phyloP scores from a whole-genome alignment of 148 eudicot genomes.

The Camellia lanceoleosa region DNA sequence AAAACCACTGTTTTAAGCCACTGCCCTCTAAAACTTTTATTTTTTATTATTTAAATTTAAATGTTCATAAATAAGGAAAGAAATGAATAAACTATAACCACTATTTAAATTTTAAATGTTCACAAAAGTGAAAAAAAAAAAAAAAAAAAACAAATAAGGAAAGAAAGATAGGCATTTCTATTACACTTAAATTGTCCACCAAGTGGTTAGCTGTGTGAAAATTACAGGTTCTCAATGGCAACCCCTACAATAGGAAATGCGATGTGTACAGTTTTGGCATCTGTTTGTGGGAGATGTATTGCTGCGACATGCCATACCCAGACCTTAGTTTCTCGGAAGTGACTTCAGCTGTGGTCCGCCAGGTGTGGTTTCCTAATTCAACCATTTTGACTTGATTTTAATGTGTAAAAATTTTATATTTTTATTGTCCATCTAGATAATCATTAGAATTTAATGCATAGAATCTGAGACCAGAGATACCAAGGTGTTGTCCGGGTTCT shows the following conservation, averaged over 20 bases:
- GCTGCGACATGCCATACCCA: slow-evolving; percentile 99
- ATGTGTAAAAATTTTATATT: not conserved
- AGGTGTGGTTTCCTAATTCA: slow-evolving; percentile 40
- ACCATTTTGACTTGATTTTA: not conserved
- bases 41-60: not conserved
- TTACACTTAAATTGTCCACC: not conserved
- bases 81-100: not conserved
- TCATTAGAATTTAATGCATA: slow-evolving; percentile 20
- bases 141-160: not conserved
- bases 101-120: not conserved
- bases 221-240: slow-evolving; percentile 86
- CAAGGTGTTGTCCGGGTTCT: slow-evolving; percentile 95
- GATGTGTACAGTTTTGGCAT: slow-evolving; percentile 97
- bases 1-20: not conserved
- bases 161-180: not conserved
- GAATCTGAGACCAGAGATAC: slow-evolving; percentile 96
- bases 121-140: not conserved
- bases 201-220: slow-evolving; percentile 18
- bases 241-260: slow-evolving; percentile 89
- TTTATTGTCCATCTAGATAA: not conserved
- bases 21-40: not conserved
- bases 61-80: not conserved
- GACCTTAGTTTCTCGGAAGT: slow-evolving; percentile 98
- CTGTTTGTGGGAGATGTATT: slow-evolving; percentile 92
- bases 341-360: slow-evolving; percentile 96